Conservation (phyloP, 2,329 filamentous ascomycete species). For the Colletotrichum lupini region DNA sequence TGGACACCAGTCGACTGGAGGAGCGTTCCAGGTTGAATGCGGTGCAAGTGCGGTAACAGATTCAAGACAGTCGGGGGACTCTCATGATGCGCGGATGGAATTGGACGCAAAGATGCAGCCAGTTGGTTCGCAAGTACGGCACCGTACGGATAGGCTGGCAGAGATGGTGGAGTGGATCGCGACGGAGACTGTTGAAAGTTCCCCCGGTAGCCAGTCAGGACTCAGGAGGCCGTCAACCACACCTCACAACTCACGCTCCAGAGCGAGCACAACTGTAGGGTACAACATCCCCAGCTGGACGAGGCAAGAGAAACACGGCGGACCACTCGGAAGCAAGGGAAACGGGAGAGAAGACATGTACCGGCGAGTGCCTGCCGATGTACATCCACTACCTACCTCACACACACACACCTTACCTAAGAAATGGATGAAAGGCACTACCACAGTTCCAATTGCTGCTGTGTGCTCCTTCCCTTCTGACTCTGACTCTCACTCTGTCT, state of each 20-base stretch:
- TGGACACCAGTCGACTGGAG: neutral
- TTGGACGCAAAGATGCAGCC: neutral
- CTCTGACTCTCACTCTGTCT: too few species aligned
- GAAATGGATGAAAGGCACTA: too few species aligned
- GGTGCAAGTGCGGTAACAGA: neutral
- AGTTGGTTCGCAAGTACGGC: neutral
- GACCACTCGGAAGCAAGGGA: neutral
- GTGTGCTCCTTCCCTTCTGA: too few species aligned
- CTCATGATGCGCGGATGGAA: neutral
- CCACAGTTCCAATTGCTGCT: too few species aligned
- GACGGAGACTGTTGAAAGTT: constrained; percentile 10
- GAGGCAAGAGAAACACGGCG: neutral
- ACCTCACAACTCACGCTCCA: neutral
- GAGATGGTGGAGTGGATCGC: constrained; percentile 16
- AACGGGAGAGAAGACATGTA: neutral
- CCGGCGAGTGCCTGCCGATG: neutral
- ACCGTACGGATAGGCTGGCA: constrained; percentile 2
- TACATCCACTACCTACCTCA: neutral
- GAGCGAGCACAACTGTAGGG: neutral
- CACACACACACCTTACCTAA: neutral
- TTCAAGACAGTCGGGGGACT: neutral
- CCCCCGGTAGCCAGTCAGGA: constrained; percentile 20
- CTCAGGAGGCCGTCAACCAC: neutral
- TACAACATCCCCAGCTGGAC: neutral
- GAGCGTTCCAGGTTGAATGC: neutral